Base-by-base conservation (phyloP, 2,329 filamentous ascomycete species). In the Ceratocystis smalleyi region DNA sequence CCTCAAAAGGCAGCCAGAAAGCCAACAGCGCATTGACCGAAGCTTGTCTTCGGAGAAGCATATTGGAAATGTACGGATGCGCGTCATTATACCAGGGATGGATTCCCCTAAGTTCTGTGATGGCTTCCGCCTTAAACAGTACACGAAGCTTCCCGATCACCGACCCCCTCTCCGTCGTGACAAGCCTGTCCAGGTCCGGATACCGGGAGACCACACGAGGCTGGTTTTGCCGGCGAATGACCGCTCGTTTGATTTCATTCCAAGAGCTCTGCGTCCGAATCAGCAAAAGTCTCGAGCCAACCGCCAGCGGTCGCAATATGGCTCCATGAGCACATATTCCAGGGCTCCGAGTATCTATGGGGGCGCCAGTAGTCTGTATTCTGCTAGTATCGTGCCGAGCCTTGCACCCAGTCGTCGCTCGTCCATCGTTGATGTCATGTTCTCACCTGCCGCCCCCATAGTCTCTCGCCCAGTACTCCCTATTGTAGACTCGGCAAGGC, bases 181-280 rank as follows among this genome's bases (percentile, higher is more conserved):
- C 77, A 99, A 97, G 73, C 94, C 94, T 6, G 94, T 97, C 49
- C 87, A 94, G 61, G 89, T 99, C 69, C 96, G 91, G 7, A 79
- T 99, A 51, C 92, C 94, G 1, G 81, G 87, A 32, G 82, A 88
- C 68, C 78, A 84, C 12, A 88, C 90, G 43, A 84, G 88, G 68
- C 96, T 96, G 74, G 91, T 96, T 67, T 96, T 94, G 75, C 94
- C 94, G 5, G 88, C 91, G 1, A 80, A 83, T 59, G 91, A 96
- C 70, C 81, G 94, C 68, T 97, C 94, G 0, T 99, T 99, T 74
- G 95, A 96, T 70, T 99, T 99, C 75, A 99, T 99, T 67, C 94
- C 94, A 12, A 83, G 94, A 69, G 92, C 92, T 10, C 82, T 96
- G 77, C 84, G 94, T 69, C 94, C 94, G 15, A 96, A 96, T 72